A percentile compares a stretch with the other conserved stretches of the same genome.
These are phyloP conservation scores for Penicillium salamii DNA, from an alignment of 495 filamentous ascomycete genomes.

Conservation along the genomic window DNA sequence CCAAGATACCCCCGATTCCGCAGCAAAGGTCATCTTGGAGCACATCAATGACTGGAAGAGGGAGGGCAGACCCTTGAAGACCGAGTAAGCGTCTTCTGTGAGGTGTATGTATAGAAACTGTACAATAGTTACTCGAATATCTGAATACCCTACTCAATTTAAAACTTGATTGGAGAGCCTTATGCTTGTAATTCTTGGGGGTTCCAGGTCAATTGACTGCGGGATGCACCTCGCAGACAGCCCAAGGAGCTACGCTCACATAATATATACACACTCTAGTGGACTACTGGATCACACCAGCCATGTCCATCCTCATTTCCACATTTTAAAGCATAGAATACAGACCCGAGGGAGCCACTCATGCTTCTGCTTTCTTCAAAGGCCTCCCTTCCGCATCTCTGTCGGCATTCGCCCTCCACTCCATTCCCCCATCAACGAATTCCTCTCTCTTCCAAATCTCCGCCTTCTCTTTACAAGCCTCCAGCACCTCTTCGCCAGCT, in stretches of 20 bases:
- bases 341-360: too few species aligned
- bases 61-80: constrained; percentile 44
- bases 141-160: constrained; percentile 30
- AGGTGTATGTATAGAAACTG: constrained; percentile 23
- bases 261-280: too few species aligned
- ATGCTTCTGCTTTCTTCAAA: not conserved
- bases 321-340: too few species aligned
- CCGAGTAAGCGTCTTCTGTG: constrained; percentile 21
- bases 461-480: constrained; percentile 76
- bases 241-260: too few species aligned
- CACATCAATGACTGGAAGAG: constrained; percentile 91
- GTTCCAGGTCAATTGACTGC: too few species aligned
- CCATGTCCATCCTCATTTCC: too few species aligned
- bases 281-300: too few species aligned
- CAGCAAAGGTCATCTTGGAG: constrained; percentile 75
- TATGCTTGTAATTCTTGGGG: too few species aligned
- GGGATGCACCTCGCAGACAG: too few species aligned
- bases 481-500: constrained; percentile 86
- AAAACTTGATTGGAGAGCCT: not conserved
- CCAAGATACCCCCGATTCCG: constrained; percentile 86
- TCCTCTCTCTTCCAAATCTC: constrained; percentile 98
- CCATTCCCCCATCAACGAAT: constrained; percentile 74
- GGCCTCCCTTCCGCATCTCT: constrained; percentile 50
- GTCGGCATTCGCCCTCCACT: constrained; percentile 93
- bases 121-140: constrained; percentile 28